Evolutionary conservation across 306 rosid genomes (phyloP).

Genomic region (Aeschynomene evenia): DNA sequence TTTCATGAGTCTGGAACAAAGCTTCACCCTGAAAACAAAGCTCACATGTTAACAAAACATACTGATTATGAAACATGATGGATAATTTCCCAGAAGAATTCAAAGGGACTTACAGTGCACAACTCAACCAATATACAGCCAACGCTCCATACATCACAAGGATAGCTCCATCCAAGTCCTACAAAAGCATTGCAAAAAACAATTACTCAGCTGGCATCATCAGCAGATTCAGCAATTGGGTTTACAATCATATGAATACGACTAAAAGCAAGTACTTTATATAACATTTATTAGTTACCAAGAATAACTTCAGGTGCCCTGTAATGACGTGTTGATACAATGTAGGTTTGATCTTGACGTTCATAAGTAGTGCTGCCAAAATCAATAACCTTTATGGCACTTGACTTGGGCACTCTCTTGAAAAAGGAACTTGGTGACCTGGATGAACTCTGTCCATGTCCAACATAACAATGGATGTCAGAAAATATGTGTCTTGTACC

Average conservation of each 20-base stretch:
- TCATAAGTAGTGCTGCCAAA: conserved; percentile 96
- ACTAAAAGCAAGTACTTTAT: neutral
- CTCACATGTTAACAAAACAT: no score
- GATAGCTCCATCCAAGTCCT: conserved; percentile 97
- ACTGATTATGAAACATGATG: no score
- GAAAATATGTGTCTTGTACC: no score
- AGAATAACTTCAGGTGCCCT: conserved; percentile 98
- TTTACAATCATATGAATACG: no score
- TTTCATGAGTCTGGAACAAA: conserved; percentile 92
- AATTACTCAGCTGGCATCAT: neutral
- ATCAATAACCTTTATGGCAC: conserved; percentile 92
- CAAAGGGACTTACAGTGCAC: conserved; percentile 62
- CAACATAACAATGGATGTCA: neutral
- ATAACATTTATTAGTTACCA: conserved; percentile 41
- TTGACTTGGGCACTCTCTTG: conserved; percentile 86
- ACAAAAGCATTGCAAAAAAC: neutral
- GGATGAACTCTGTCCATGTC: conserved; percentile 53
- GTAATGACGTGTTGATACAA: conserved; percentile 94
- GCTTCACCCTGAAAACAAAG: conserved; percentile 74
- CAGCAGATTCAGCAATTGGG: no score
- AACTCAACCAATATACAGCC: conserved; percentile 94
- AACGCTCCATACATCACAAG: conserved; percentile 95
- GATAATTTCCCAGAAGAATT: neutral
- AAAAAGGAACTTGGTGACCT: conserved; percentile 72
- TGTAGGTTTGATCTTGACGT: conserved; percentile 78